Conservation (phyloP, 2,329 filamentous ascomycete genomes). For the Colletotrichum sp. region DNA sequence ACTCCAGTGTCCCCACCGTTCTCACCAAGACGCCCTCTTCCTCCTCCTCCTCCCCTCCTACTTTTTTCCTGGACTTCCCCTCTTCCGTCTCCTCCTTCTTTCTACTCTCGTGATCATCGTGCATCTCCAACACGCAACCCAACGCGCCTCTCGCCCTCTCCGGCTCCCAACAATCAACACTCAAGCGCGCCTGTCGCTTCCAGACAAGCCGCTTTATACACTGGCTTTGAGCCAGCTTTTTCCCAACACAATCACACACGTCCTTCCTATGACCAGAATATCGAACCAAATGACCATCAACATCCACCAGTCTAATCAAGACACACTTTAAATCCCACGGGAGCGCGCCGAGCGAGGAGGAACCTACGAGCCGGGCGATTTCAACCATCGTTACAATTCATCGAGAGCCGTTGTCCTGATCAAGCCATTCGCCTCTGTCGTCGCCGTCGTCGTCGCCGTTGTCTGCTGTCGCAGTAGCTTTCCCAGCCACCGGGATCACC, state of each 20-base stretch:
- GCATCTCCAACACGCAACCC: conserved; percentile 33
- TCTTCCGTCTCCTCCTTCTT: conserved; percentile 14
- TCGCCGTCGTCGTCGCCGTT: conserved; percentile 26
- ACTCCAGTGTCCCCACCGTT: conserved; percentile 20
- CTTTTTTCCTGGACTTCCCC: conserved; percentile 20
- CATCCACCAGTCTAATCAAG: conserved; percentile 36
- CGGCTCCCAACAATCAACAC: conserved; percentile 36
- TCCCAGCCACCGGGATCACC: conserved; percentile 19
- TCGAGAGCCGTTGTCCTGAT: conserved; percentile 34
- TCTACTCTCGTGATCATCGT: conserved; percentile 24
- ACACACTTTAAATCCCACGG: conserved; percentile 76
- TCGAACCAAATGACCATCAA: conserved; percentile 26
- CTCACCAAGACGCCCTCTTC: conserved; percentile 13
- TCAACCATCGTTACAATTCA: conserved; percentile 62
- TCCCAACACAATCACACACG: conserved; percentile 23
- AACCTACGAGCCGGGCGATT: conserved; percentile 50
- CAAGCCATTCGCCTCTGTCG: conserved; percentile 31
- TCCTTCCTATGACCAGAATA: conserved; percentile 29
- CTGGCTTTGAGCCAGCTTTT: conserved; percentile 26
- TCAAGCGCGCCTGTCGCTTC: conserved; percentile 19
- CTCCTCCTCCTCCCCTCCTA: conserved; percentile 16
- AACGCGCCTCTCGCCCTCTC: conserved; percentile 18
- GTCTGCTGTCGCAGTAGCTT: conserved; percentile 18
- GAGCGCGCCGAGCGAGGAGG: conserved; percentile 65
- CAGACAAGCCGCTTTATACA: conserved; percentile 19